phyloP scores from a whole-genome alignment of 306 rosid species.

The Cicer arietinum region DNA sequence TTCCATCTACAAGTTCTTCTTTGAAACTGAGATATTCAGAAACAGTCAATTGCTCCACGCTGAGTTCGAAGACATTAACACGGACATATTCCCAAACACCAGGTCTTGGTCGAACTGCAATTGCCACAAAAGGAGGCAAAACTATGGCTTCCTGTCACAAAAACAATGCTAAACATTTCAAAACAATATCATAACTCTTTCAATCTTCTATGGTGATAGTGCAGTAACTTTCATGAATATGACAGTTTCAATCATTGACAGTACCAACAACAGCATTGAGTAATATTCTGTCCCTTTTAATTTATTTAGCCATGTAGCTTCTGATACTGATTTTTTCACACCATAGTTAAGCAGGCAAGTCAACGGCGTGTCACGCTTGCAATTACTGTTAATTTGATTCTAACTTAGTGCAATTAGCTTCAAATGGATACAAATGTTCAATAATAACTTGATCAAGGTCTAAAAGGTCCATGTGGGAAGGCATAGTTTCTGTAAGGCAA shows the following conservation, averaged over 20 bases:
- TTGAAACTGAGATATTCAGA: slow-evolving; percentile 86
- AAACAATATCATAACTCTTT: background rate
- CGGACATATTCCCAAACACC: slow-evolving; percentile 95
- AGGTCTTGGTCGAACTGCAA: slow-evolving; percentile 92
- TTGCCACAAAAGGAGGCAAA: slow-evolving; percentile 87
- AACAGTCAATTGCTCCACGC: slow-evolving; percentile 80
- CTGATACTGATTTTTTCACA: background rate
- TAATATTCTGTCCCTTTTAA: slow-evolving; percentile 10
- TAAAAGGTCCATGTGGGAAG: too few relatives aligned
- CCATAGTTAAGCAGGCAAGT: background rate
- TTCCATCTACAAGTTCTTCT: slow-evolving; percentile 80
- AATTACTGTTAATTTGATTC: too few relatives aligned
- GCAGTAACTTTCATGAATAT: slow-evolving; percentile 15
- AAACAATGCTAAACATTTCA: slow-evolving; percentile 26
- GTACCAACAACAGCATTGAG: background rate
- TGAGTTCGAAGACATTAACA: slow-evolving; percentile 81
- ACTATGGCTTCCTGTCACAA: slow-evolving; percentile 66
- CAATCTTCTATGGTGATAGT: slow-evolving; percentile 25
- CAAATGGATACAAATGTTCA: too few relatives aligned
- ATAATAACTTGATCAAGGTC: too few relatives aligned
- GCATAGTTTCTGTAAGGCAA: too few relatives aligned
- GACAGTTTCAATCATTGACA: background rate
- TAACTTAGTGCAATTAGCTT: too few relatives aligned
- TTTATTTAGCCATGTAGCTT: slow-evolving; percentile 2
- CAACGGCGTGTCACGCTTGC: too few relatives aligned